These are phyloP conservation scores for Chondrus crispus DNA, from an alignment of 23 red algal genomes.

Conservation along the genomic window DNA sequence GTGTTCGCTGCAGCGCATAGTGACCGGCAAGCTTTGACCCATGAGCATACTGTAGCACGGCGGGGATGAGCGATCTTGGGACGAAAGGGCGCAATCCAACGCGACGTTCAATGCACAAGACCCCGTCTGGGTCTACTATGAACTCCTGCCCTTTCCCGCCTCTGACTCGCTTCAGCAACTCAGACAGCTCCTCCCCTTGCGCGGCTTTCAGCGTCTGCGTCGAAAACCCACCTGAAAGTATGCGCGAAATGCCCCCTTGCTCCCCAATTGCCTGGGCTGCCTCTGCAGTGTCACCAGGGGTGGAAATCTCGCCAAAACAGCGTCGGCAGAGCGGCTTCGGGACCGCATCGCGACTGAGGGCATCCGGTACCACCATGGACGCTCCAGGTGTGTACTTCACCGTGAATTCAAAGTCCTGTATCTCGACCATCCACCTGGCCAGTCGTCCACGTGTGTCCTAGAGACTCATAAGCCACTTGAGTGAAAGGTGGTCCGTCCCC, in stretches of 20 bases:
- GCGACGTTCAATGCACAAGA: too few species aligned
- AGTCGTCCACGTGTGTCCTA: neutral
- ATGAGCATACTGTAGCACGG: neutral
- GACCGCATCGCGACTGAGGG: neutral
- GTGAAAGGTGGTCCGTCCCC: neutral
- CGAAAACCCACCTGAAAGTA: too few species aligned
- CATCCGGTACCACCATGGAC: neutral
- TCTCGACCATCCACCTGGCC: neutral
- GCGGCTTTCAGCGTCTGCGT: too few species aligned
- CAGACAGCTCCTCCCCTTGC: too few species aligned
- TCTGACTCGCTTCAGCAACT: too few species aligned
- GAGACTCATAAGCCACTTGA: neutral
- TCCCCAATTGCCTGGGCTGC: too few species aligned
- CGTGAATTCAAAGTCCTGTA: neutral
- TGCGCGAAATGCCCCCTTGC: too few species aligned
- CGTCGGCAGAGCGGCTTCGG: neutral
- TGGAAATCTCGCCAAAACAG: neutral
- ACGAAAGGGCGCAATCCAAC: too few species aligned
- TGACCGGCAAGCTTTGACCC: neutral
- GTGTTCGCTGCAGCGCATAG: neutral
- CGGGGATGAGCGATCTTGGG: neutral
- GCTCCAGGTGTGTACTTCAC: neutral
- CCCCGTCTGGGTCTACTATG: too few species aligned
- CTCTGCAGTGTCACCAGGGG: too few species aligned
- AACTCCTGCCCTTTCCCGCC: too few species aligned